Conservation (phyloP, 2,329 filamentous ascomycete species). For the Phaeosphaeriaceae sp. region DNA sequence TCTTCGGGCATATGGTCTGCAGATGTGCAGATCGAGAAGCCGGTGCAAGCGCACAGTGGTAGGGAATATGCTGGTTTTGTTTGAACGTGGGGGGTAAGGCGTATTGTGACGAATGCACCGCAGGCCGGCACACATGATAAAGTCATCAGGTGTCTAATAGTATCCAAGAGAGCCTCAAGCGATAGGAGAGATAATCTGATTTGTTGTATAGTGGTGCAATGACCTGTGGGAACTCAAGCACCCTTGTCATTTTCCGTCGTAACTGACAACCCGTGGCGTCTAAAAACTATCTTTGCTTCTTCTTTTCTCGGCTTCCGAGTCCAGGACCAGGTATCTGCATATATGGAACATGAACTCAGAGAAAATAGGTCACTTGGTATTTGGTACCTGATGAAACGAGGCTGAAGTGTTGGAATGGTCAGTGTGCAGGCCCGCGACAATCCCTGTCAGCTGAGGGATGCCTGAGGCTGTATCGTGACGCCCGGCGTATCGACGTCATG, state of each 20-base stretch:
- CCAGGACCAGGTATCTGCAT: not conserved
- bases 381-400: not conserved
- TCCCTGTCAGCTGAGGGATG: slow-evolving; percentile 1
- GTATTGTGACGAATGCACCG: too few relatives aligned
- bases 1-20: slow-evolving; percentile 20
- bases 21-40: slow-evolving; percentile 13
- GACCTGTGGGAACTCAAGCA: too few relatives aligned
- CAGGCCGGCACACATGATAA: too few relatives aligned
- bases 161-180: too few relatives aligned
- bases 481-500: not conserved
- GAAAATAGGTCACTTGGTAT: not conserved
- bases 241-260: too few relatives aligned
- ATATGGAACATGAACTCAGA: slow-evolving; percentile 7
- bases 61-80: slow-evolving; percentile 5
- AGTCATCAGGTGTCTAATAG: too few relatives aligned
- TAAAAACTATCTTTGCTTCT: too few relatives aligned
- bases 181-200: too few relatives aligned
- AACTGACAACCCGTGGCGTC: too few relatives aligned
- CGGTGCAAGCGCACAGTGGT: slow-evolving; percentile 2
- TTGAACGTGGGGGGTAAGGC: slow-evolving; percentile 1
- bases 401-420: not conserved
- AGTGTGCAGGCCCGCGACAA: not conserved
- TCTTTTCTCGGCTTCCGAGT: not conserved
- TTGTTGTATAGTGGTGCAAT: too few relatives aligned
- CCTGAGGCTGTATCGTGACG: not conserved